Percentiles rank a stretch among this genome's conserved stretches.
phyloP scores from a whole-genome alignment of 106 monocot genomes.

The Vanilla planifolia region DNA sequence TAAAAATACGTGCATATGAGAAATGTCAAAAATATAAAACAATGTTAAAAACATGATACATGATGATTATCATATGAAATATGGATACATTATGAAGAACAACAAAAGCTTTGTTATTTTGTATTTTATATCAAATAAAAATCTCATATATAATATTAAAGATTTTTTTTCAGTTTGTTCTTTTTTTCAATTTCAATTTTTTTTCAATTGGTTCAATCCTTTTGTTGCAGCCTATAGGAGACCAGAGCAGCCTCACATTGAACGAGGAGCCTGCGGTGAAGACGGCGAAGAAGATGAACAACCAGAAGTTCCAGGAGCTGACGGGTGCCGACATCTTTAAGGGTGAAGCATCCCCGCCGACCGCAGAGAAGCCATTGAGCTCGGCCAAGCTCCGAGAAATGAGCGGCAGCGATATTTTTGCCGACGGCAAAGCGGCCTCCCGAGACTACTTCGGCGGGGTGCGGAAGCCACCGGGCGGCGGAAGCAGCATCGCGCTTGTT shows the following conservation, averaged over 20 bases:
- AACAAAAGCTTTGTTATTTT: too few species aligned
- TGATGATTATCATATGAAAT: too few species aligned
- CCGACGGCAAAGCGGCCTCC: conserved; percentile 49
- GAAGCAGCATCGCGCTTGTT: conserved; percentile 65
- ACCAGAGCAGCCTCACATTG: conserved; percentile 46
- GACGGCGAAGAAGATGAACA: conserved; percentile 62
- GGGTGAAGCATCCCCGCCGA: conserved; percentile 35
- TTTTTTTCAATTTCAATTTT: too few species aligned
- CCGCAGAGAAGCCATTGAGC: conserved; percentile 60
- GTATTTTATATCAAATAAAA: too few species aligned
- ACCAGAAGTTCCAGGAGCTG: conserved; percentile 67
- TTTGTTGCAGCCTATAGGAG: conserved; percentile 38
- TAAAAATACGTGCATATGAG: too few species aligned
- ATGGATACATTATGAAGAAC: too few species aligned
- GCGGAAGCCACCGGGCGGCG: conserved; percentile 78
- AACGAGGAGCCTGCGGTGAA: conserved; percentile 36
- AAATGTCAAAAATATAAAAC: too few species aligned
- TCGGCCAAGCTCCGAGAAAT: conserved; percentile 62
- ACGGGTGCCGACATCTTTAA: conserved; percentile 81
- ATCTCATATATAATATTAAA: too few species aligned
- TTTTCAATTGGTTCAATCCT: too few species aligned
- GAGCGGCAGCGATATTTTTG: conserved; percentile 79
- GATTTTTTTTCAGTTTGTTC: too few species aligned
- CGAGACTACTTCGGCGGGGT: conserved; percentile 62
- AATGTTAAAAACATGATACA: too few species aligned